Conservation (phyloP, 2,329 filamentous ascomycete genomes). For the Colletotrichum australisinense region DNA sequence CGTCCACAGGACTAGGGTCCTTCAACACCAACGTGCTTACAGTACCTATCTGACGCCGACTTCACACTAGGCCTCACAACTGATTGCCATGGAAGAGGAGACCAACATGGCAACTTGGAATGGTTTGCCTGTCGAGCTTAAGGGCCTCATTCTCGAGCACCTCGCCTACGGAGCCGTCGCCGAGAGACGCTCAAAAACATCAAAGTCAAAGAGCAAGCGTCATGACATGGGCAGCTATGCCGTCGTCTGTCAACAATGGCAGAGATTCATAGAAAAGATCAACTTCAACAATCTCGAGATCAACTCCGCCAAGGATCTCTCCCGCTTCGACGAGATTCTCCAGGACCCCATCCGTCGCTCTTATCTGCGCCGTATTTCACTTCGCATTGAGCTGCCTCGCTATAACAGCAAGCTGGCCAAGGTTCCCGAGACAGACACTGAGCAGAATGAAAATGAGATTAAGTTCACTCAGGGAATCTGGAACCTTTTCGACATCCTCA, state of each 20-base stretch:
- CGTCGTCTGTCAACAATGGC: conserved; percentile 43
- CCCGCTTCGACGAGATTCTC: conserved; percentile 38
- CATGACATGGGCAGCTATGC: conserved; percentile 39
- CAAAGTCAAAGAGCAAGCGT: conserved; percentile 15
- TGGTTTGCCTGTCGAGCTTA: conserved; percentile 35
- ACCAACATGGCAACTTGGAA: conserved; percentile 36
- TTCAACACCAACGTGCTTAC: not conserved
- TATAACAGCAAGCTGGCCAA: conserved; percentile 36
- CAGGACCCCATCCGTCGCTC: conserved; percentile 37
- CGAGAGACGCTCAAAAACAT: conserved; percentile 13
- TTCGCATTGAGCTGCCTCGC: conserved; percentile 39
- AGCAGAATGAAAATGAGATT: conserved; percentile 41
- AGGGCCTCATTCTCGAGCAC: conserved; percentile 29
- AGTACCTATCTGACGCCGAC: not conserved
- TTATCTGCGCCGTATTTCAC: conserved; percentile 38
- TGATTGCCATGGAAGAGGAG: conserved; percentile 18
- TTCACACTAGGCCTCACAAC: not conserved
- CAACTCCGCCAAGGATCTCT: conserved; percentile 34
- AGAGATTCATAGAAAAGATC: conserved; percentile 39
- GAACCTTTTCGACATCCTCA: conserved; percentile 40
- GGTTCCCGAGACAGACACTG: conserved; percentile 39
- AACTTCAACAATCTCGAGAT: conserved; percentile 40
- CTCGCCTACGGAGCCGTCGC: conserved; percentile 19
- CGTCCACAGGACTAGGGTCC: conserved; percentile 8
- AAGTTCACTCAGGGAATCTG: conserved; percentile 40